phyloP scores from a whole-genome alignment of 2,329 filamentous ascomycete species.

The Tolypocladium amazonense region DNA sequence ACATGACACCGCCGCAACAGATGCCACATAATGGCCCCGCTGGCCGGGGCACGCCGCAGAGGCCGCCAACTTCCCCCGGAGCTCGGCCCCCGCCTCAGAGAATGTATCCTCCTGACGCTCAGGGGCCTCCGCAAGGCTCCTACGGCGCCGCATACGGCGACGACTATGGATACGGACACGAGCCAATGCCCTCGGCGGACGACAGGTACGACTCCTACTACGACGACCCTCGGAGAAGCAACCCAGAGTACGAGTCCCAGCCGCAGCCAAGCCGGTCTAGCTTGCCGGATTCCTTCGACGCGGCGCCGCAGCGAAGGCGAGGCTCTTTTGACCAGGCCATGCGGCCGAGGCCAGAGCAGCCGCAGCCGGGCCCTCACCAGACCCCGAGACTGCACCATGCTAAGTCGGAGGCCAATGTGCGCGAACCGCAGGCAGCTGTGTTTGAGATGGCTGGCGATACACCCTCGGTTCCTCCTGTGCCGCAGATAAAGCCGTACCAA shows the following conservation, averaged over 20 bases:
- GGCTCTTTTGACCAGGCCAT: constrained; percentile 39
- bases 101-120: constrained; percentile 31
- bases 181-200: constrained; percentile 28
- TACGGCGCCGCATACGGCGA: constrained; percentile 20
- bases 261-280: constrained; percentile 11
- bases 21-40: constrained; percentile 33
- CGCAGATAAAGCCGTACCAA: constrained; percentile 17
- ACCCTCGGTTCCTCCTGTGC: constrained; percentile 43
- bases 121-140: constrained; percentile 24
- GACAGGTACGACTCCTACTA: constrained; percentile 48
- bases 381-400: constrained; percentile 46
- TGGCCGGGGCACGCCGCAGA: constrained; percentile 34
- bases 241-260: constrained; percentile 11
- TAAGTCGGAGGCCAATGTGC: constrained; percentile 57
- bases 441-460: constrained; percentile 64
- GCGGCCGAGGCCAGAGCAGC: constrained; percentile 26
- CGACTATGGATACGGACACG: constrained; percentile 21
- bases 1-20: constrained; percentile 22
- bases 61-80: constrained; percentile 45
- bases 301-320: constrained; percentile 19
- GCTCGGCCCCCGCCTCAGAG: constrained; percentile 42
- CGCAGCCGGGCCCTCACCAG: constrained; percentile 39
- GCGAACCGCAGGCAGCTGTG: constrained; percentile 53
- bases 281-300: constrained; percentile 33
- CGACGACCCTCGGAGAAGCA: constrained; percentile 23